A percentile compares a stretch with the other conserved stretches of the same genome.
Conservation (phyloP, 305 asterid genomes). For the Fraxinus angustifolia region DNA sequence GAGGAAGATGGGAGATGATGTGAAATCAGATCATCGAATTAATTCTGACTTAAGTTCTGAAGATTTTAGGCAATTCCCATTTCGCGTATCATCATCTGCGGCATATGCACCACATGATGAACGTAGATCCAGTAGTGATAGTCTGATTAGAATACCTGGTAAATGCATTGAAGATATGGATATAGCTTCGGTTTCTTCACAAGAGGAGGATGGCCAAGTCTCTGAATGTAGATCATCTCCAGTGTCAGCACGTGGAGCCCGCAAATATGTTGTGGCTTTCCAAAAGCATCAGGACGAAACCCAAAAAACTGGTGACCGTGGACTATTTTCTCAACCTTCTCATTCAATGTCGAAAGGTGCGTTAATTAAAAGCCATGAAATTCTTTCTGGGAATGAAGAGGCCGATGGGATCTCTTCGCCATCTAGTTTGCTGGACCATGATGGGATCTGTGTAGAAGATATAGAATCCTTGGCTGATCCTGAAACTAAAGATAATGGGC, state of each 20-base stretch:
- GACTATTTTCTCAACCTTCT: slow-evolving; percentile 35
- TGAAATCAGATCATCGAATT: slow-evolving; percentile 24
- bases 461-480: slow-evolving; percentile 38
- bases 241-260: slow-evolving; percentile 29
- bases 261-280: slow-evolving; percentile 34
- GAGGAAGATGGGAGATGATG: slow-evolving; percentile 23
- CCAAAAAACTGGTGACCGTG: slow-evolving; percentile 28
- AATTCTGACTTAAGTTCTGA: slow-evolving; percentile 21
- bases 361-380: slow-evolving; percentile 31
- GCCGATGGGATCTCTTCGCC: slow-evolving; percentile 44
- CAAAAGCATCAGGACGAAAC: slow-evolving; percentile 37
- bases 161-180: slow-evolving; percentile 36
- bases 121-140: slow-evolving; percentile 25
- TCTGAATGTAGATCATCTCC: slow-evolving; percentile 40
- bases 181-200: slow-evolving; percentile 40
- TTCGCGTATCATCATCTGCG: slow-evolving; percentile 22
- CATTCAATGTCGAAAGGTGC: slow-evolving; percentile 38
- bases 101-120: slow-evolving; percentile 23
- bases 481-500: slow-evolving; percentile 45
- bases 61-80: slow-evolving; percentile 21
- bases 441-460: slow-evolving; percentile 48
- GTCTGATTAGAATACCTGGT: slow-evolving; percentile 24
- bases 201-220: slow-evolving; percentile 40
- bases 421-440: slow-evolving; percentile 42
- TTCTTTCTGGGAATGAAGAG: slow-evolving; percentile 54